Conservation (phyloP, 78 protist species). For the Emiliania huxleyi region DNA sequence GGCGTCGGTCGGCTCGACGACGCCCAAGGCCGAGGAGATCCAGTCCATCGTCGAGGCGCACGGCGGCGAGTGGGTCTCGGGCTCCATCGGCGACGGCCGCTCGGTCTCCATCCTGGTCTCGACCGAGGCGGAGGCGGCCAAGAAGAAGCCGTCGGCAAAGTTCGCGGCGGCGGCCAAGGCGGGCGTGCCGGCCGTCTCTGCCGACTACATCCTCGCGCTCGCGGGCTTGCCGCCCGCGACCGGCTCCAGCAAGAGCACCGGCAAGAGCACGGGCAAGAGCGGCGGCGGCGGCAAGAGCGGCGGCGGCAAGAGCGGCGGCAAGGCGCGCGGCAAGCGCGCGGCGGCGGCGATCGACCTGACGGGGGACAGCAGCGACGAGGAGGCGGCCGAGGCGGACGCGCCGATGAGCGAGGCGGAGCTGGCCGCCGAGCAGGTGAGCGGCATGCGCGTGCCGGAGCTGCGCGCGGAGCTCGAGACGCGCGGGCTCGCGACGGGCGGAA, state of each 20-base stretch:
- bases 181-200: not conserved
- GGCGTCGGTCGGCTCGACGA: not conserved
- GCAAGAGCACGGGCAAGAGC: too few relatives aligned
- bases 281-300: too few relatives aligned
- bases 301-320: too few relatives aligned
- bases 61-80: not conserved
- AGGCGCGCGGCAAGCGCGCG: not conserved
- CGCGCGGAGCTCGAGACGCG: not conserved
- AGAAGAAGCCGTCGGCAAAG: not conserved
- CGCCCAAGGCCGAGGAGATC: not conserved
- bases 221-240: not conserved
- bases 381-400: not conserved
- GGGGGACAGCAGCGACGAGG: not conserved
- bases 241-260: too few relatives aligned
- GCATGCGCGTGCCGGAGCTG: not conserved
- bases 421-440: not conserved
- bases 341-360: not conserved
- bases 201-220: not conserved
- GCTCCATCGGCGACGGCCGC: not conserved
- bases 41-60: not conserved
- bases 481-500: not conserved
- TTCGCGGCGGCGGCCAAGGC: not conserved
- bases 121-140: not conserved
- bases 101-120: not conserved
- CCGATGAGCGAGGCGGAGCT: not conserved